Conservation (phyloP, 129 eudicot species). For the Scalesia atractyloides region DNA sequence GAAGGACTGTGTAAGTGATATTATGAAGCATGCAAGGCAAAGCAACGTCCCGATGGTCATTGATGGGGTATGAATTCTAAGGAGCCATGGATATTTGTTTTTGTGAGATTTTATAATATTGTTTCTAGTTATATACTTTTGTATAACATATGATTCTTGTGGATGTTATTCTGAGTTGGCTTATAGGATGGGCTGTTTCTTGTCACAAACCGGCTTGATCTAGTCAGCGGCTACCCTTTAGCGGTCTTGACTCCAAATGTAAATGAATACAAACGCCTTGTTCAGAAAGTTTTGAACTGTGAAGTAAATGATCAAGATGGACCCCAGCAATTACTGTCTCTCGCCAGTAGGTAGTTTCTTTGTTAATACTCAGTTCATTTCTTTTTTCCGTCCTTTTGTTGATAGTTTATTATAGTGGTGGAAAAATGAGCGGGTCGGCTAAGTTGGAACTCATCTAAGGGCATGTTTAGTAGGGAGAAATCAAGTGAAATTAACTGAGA, state of each 20-base stretch:
- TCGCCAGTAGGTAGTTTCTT: slow-evolving; percentile 62
- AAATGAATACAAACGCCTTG: slow-evolving; percentile 95
- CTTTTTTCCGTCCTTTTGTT: neutral
- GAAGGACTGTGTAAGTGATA: slow-evolving; percentile 86
- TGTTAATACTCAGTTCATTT: neutral
- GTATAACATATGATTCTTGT: slow-evolving; percentile 14
- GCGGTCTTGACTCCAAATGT: slow-evolving; percentile 94
- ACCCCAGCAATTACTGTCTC: slow-evolving; percentile 63
- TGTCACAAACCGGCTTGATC: slow-evolving; percentile 74
- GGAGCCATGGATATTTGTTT: neutral
- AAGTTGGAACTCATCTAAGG: neutral
- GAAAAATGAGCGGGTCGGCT: neutral
- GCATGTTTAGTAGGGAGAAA: no score
- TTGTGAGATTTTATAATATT: slow-evolving; percentile 4
- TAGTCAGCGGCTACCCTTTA: slow-evolving; percentile 76
- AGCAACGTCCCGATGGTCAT: slow-evolving; percentile 89
- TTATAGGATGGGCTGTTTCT: slow-evolving; percentile 95
- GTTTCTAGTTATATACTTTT: slow-evolving; percentile 16
- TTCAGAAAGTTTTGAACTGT: slow-evolving; percentile 78
- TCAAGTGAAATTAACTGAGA: no score
- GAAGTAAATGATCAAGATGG: slow-evolving; percentile 93
- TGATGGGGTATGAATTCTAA: slow-evolving; percentile 75
- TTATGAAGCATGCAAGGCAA: slow-evolving; percentile 82
- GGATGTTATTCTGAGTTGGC: slow-evolving; percentile 15
- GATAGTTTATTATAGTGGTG: neutral